These are phyloP conservation scores for Teratosphaeria pseudoeucalypti DNA, from an alignment of 2,329 filamentous ascomycete species.

Conservation along the genomic window DNA sequence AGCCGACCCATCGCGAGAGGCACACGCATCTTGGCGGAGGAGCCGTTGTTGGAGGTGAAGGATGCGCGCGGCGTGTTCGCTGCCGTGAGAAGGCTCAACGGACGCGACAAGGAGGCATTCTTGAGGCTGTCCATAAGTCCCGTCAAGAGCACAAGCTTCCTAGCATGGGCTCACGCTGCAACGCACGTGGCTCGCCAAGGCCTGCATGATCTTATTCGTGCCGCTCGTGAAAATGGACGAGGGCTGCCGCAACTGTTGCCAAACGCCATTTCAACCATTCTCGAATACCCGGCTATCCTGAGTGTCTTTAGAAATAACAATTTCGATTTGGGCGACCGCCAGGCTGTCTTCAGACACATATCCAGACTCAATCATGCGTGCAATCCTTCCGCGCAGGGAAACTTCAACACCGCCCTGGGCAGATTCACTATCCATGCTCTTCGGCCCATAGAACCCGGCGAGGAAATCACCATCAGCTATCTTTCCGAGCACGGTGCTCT, in stretches of 20 bases:
- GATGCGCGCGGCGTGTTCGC: conserved; percentile 12
- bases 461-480: conserved; percentile 31
- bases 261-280: conserved; percentile 1
- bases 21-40: conserved; percentile 33
- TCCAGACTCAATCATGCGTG: conserved; percentile 31
- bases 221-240: not conserved
- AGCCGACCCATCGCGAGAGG: conserved; percentile 27
- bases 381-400: conserved; percentile 26
- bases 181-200: conserved; percentile 6
- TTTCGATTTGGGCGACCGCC: conserved; percentile 16
- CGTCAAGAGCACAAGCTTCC: conserved; percentile 2
- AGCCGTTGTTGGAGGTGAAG: conserved; percentile 24
- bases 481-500: conserved; percentile 13
- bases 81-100: conserved; percentile 11
- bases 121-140: conserved; percentile 6
- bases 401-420: conserved; percentile 23
- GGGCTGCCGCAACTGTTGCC: not conserved
- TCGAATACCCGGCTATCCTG: conserved; percentile 12
- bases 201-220: not conserved
- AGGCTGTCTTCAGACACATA: conserved; percentile 26
- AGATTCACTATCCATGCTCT: conserved; percentile 24
- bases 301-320: conserved; percentile 21
- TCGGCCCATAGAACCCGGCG: conserved; percentile 25
- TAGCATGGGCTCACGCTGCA: conserved; percentile 6
- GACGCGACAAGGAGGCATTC: conserved; percentile 9